A percentile compares a stretch with the other conserved stretches of the same genome.
Evolutionary conservation across 108 stramenopile genomes (phyloP).

Genomic region (Fragilaria crotonensis): DNA sequence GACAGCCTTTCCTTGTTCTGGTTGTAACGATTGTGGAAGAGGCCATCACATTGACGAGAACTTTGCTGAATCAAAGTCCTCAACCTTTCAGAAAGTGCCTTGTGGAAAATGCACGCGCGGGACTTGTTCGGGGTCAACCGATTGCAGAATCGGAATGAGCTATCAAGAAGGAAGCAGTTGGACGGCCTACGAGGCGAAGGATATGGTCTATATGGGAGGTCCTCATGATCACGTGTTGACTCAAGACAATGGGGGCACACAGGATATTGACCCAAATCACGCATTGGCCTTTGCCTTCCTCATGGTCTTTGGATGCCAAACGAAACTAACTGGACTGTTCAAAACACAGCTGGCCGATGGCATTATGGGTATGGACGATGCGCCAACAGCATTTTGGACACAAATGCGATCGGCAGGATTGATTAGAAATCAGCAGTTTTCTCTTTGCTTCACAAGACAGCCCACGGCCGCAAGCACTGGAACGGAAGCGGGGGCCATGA

Average conservation of each 20-base stretch:
- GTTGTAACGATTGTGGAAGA: constrained; percentile 74
- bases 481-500: constrained; percentile 73
- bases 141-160: constrained; percentile 36
- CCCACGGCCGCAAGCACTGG: constrained; percentile 40
- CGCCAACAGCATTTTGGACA: constrained; percentile 43
- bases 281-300: constrained; percentile 48
- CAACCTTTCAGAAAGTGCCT: constrained; percentile 25
- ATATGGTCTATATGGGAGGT: constrained; percentile 66
- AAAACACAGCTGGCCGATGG: constrained; percentile 94
- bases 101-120: constrained; percentile 1
- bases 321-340: constrained; percentile 85
- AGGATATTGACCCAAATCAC: constrained; percentile 49
- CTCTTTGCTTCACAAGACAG: constrained; percentile 57
- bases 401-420: constrained; percentile 47
- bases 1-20: constrained; percentile 93
- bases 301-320: constrained; percentile 92
- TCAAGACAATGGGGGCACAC: constrained; percentile 13
- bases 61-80: constrained; percentile 26
- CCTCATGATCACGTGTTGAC: constrained; percentile 31
- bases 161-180: constrained; percentile 77
- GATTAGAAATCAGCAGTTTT: constrained; percentile 32
- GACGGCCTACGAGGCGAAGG: constrained; percentile 64
- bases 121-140: neutral
- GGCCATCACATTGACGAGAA: constrained; percentile 67
- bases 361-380: constrained; percentile 89